Evolutionary conservation across 2,329 filamentous ascomycete genomes (phyloP).

Genomic region (Alternaria triticina): DNA sequence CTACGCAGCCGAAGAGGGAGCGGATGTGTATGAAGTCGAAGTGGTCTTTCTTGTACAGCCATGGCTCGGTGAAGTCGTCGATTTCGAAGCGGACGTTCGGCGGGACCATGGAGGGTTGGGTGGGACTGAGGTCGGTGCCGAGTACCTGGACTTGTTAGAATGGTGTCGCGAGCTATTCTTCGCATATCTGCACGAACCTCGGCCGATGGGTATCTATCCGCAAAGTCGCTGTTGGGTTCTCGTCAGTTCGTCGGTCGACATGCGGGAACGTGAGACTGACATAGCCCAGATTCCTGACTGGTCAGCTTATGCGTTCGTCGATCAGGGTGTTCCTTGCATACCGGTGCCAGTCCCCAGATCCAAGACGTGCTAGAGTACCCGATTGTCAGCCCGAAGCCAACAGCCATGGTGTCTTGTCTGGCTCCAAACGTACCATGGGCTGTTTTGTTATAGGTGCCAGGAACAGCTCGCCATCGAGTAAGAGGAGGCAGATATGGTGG

Average conservation of each 20-base stretch:
- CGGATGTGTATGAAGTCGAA: slow-evolving; percentile 34
- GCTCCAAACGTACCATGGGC: slow-evolving; percentile 20
- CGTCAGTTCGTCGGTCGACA: neutral
- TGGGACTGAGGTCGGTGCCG: slow-evolving; percentile 50
- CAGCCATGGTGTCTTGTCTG: neutral
- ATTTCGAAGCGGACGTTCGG: slow-evolving; percentile 43
- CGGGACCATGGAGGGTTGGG: slow-evolving; percentile 45
- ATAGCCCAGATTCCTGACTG: slow-evolving; percentile 51
- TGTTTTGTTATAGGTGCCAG: slow-evolving; percentile 30
- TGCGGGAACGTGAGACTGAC: slow-evolving; percentile 15
- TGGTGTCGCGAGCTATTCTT: neutral
- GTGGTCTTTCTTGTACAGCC: slow-evolving; percentile 32
- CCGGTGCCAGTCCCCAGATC: slow-evolving; percentile 52
- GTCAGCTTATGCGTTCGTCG: slow-evolving; percentile 12
- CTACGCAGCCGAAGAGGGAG: slow-evolving; percentile 25
- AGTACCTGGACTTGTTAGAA: slow-evolving; percentile 31
- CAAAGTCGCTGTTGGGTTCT: slow-evolving; percentile 41
- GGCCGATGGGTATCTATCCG: slow-evolving; percentile 48
- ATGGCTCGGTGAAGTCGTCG: slow-evolving; percentile 41
- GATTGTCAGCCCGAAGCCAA: neutral
- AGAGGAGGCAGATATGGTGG: slow-evolving; percentile 34
- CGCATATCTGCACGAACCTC: slow-evolving; percentile 16
- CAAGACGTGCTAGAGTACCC: slow-evolving; percentile 37
- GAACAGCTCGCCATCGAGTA: slow-evolving; percentile 31
- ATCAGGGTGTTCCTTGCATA: slow-evolving; percentile 5